These are phyloP conservation scores for Przewalskia tangutica DNA, from an alignment of 257 asterid species.

Conservation along the genomic window DNA sequence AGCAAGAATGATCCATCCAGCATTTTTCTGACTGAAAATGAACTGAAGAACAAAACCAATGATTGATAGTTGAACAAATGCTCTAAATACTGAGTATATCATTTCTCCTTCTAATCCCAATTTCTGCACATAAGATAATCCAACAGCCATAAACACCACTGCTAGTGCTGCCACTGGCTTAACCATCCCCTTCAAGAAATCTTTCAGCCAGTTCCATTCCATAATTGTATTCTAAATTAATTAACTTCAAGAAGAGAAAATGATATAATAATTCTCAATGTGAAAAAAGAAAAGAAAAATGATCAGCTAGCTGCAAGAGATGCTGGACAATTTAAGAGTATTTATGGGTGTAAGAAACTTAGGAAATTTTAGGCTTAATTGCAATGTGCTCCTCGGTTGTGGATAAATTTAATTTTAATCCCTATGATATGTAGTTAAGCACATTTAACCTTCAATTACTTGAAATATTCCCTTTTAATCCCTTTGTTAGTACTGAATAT, in stretches of 20 bases:
- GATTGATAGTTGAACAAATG: constrained; percentile 71
- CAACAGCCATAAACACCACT: constrained; percentile 68
- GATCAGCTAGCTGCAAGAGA: not conserved
- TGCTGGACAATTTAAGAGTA: not conserved
- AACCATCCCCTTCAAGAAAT: constrained; percentile 71
- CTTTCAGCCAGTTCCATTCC: constrained; percentile 63
- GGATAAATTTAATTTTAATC: not conserved
- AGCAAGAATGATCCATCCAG: constrained; percentile 64
- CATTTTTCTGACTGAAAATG: constrained; percentile 57
- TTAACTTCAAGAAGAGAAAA: not conserved
- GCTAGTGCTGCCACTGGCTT: constrained; percentile 77
- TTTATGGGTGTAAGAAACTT: not conserved
- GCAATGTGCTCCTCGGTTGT: not conserved
- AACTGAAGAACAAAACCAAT: constrained; percentile 87
- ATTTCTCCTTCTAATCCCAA: constrained; percentile 75
- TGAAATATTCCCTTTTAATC: too few species aligned
- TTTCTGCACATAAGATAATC: constrained; percentile 49
- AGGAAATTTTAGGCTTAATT: not conserved
- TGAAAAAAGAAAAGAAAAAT: not conserved
- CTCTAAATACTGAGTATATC: constrained; percentile 66
- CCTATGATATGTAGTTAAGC: not conserved
- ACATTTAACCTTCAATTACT: too few species aligned
- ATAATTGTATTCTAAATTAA: constrained; percentile 3
- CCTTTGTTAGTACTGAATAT: not conserved
- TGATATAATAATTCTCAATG: not conserved